Conservation (phyloP, 345 rosid genomes). For the Passiflora organensis region DNA sequence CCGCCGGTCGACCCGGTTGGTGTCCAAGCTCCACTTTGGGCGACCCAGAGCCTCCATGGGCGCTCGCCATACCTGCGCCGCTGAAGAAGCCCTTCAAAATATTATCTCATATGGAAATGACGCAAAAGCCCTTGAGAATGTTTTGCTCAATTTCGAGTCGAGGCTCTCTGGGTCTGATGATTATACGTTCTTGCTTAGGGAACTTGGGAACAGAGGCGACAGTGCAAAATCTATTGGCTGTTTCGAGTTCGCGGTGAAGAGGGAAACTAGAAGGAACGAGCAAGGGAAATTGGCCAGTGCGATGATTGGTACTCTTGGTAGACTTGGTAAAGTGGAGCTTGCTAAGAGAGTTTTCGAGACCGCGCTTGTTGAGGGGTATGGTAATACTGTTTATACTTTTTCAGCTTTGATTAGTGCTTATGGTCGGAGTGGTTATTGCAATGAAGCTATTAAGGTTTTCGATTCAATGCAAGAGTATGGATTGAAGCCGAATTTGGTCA, state of each 20-base stretch:
- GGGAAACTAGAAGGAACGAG: slow-evolving; percentile 71
- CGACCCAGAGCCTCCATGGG: slow-evolving; percentile 48
- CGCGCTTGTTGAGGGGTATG: slow-evolving; percentile 72
- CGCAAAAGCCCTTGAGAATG: slow-evolving; percentile 37
- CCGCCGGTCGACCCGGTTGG: slow-evolving; percentile 79
- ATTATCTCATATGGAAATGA: slow-evolving; percentile 39
- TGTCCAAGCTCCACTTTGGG: slow-evolving; percentile 78
- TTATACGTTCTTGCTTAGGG: slow-evolving; percentile 67
- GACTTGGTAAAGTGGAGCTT: slow-evolving; percentile 71
- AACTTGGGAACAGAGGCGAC: slow-evolving; percentile 77
- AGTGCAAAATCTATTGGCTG: slow-evolving; percentile 53
- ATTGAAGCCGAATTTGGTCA: slow-evolving; percentile 83
- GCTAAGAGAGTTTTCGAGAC: slow-evolving; percentile 65
- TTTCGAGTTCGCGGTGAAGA: slow-evolving; percentile 60
- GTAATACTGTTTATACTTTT: slow-evolving; percentile 81
- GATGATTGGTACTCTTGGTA: slow-evolving; percentile 74
- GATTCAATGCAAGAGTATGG: slow-evolving; percentile 58
- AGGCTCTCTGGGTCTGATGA: slow-evolving; percentile 72
- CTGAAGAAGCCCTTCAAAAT: slow-evolving; percentile 64
- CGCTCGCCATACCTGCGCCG: slow-evolving; percentile 53
- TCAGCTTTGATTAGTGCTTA: slow-evolving; percentile 85
- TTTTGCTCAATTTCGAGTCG: slow-evolving; percentile 51
- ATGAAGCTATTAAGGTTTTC: slow-evolving; percentile 64
- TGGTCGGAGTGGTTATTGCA: slow-evolving; percentile 66
- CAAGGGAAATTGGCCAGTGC: slow-evolving; percentile 83